Evolutionary conservation across 495 filamentous ascomycete genomes (phyloP).

Genomic region (Penicillium lividum): DNA sequence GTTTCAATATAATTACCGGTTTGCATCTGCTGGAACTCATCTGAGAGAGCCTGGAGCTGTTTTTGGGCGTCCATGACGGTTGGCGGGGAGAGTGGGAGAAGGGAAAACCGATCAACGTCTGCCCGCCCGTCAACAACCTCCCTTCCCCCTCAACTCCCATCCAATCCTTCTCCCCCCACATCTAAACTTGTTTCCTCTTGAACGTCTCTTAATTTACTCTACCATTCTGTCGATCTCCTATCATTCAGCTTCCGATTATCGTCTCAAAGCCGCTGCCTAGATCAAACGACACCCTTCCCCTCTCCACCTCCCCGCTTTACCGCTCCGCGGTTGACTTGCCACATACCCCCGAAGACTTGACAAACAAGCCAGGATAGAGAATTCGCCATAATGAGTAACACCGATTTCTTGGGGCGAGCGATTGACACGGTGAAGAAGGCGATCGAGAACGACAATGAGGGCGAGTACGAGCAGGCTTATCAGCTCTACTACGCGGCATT

Average conservation of each 20-base stretch:
- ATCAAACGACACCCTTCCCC: slow-evolving; percentile 15
- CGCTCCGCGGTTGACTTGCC: slow-evolving; percentile 27
- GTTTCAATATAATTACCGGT: slow-evolving; percentile 54
- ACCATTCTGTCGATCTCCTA: not conserved
- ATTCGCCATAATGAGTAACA: slow-evolving; percentile 77
- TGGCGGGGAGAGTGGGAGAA: slow-evolving; percentile 25
- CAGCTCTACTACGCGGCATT: slow-evolving; percentile 91
- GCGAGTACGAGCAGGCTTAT: slow-evolving; percentile 95
- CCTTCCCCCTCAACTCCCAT: slow-evolving; percentile 13
- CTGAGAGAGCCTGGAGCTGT: slow-evolving; percentile 76
- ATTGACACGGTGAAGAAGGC: slow-evolving; percentile 96
- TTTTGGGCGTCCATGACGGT: slow-evolving; percentile 58
- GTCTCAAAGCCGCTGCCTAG: slow-evolving; percentile 19
- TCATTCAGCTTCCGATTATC: not conserved
- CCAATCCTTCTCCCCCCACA: slow-evolving; percentile 13
- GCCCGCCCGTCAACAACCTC: slow-evolving; percentile 33
- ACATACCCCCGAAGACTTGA: slow-evolving; percentile 15
- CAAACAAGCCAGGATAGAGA: slow-evolving; percentile 7
- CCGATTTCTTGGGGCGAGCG: slow-evolving; percentile 92
- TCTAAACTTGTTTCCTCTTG: not conserved
- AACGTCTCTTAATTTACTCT: not conserved
- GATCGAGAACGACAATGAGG: slow-evolving; percentile 93
- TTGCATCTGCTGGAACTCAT: slow-evolving; percentile 85
- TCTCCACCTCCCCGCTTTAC: slow-evolving; percentile 30
- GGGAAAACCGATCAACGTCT: slow-evolving; percentile 28